phyloP scores from a whole-genome alignment of 176 grass and related monocot genomes.

The Rhynchospora pubera region DNA sequence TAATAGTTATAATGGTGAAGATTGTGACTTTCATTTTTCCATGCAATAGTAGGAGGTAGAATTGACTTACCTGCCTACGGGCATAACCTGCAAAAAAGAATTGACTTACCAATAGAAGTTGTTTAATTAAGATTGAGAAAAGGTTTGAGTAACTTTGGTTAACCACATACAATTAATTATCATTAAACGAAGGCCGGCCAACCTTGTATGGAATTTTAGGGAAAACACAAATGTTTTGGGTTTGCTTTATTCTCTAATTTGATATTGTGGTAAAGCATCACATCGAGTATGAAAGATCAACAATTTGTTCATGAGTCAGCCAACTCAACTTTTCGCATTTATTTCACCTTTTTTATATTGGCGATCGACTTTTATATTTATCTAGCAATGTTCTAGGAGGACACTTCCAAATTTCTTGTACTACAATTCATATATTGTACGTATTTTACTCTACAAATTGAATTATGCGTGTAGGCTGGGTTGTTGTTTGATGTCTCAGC shows the following conservation, averaged over 20 bases:
- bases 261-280: background rate
- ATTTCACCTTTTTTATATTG: background rate
- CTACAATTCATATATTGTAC: background rate
- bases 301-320: background rate
- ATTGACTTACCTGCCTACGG: background rate
- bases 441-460: background rate
- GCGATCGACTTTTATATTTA: background rate
- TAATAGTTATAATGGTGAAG: background rate
- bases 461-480: background rate
- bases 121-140: background rate
- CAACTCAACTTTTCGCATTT: background rate
- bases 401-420: background rate
- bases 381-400: background rate
- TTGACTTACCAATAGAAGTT: background rate
- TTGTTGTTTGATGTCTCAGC: background rate
- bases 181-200: background rate
- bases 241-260: background rate
- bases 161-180: background rate
- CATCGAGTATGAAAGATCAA: constrained; percentile 11
- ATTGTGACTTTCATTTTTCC: background rate
- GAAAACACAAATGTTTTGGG: background rate
- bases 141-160: background rate
- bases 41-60: background rate
- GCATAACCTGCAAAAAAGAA: background rate
- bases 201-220: background rate